These are phyloP conservation scores for Cicer arietinum DNA, from an alignment of 306 rosid genomes.

Conservation along the genomic window DNA sequence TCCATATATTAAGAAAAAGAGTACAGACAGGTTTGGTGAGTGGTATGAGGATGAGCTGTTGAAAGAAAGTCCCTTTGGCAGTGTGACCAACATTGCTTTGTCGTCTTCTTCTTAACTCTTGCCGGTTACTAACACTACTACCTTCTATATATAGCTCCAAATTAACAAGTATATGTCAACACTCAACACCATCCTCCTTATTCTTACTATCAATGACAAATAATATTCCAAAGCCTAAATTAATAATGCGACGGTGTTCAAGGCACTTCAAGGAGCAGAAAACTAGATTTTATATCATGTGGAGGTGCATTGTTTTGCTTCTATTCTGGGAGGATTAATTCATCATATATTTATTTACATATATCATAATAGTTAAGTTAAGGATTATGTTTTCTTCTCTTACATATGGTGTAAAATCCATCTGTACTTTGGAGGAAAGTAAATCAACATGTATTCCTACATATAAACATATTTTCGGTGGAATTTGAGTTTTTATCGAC, in stretches of 20 bases:
- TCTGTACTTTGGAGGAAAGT: neutral
- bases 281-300: conserved; percentile 64
- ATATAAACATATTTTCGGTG: neutral
- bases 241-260: conserved; percentile 58
- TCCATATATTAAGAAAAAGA: neutral
- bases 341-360: too few species aligned
- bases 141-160: conserved; percentile 19
- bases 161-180: neutral
- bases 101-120: conserved; percentile 52
- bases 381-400: neutral
- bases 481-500: neutral
- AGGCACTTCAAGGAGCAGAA: conserved; percentile 63
- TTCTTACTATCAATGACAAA: conserved; percentile 29
- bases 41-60: conserved; percentile 45
- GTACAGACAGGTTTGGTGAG: conserved; percentile 53
- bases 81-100: conserved; percentile 53
- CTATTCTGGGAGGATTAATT: conserved; percentile 56
- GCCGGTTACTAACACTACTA: conserved; percentile 35
- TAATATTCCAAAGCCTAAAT: conserved; percentile 41
- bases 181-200: neutral
- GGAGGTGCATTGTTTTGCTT: conserved; percentile 71
- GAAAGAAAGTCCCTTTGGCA: conserved; percentile 42
- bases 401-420: neutral
- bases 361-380: neutral
- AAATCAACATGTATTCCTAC: neutral